These are phyloP conservation scores for Ustilago nuda DNA, from an alignment of 1,284 basidiomycete genomes.

Conservation along the genomic window DNA sequence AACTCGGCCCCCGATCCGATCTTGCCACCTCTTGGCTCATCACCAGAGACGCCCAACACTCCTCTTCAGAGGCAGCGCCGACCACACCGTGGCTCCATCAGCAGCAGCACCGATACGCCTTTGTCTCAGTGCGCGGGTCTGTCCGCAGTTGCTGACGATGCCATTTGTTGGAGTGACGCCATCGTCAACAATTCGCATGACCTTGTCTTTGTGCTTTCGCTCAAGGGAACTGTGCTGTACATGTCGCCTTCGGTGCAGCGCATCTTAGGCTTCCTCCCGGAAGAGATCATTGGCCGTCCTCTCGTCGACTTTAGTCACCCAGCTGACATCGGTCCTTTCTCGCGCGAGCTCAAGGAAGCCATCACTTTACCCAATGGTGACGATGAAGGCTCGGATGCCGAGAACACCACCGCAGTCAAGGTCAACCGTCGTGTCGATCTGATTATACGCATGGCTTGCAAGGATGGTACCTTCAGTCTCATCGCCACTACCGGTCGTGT, in stretches of 20 bases:
- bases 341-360: slow-evolving; percentile 88
- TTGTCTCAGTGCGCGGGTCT: neutral
- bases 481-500: slow-evolving; percentile 51
- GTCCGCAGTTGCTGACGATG: slow-evolving; percentile 8
- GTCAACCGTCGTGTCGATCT: slow-evolving; percentile 39
- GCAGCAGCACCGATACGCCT: neutral
- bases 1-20: slow-evolving; percentile 38
- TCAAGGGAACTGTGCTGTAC: slow-evolving; percentile 86
- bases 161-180: slow-evolving; percentile 34
- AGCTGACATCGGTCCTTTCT: slow-evolving; percentile 87
- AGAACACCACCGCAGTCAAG: slow-evolving; percentile 38
- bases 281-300: slow-evolving; percentile 82
- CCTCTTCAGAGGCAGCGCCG: slow-evolving; percentile 22
- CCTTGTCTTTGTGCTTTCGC: slow-evolving; percentile 80
- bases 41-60: slow-evolving; percentile 29
- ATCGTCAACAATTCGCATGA: slow-evolving; percentile 49
- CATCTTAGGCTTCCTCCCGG: slow-evolving; percentile 70
- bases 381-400: slow-evolving; percentile 20
- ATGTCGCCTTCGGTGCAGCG: slow-evolving; percentile 75
- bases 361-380: slow-evolving; percentile 34
- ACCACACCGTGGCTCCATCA: slow-evolving; percentile 10
- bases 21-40: slow-evolving; percentile 18
- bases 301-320: slow-evolving; percentile 85
- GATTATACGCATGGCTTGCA: slow-evolving; percentile 51
- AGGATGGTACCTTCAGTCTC: slow-evolving; percentile 39